A percentile compares a stretch with the other conserved stretches of the same genome.
These are phyloP conservation scores for Lanmaoa pseudosensibilis DNA, from an alignment of 768 basidiomycete species.

Conservation along the genomic window DNA sequence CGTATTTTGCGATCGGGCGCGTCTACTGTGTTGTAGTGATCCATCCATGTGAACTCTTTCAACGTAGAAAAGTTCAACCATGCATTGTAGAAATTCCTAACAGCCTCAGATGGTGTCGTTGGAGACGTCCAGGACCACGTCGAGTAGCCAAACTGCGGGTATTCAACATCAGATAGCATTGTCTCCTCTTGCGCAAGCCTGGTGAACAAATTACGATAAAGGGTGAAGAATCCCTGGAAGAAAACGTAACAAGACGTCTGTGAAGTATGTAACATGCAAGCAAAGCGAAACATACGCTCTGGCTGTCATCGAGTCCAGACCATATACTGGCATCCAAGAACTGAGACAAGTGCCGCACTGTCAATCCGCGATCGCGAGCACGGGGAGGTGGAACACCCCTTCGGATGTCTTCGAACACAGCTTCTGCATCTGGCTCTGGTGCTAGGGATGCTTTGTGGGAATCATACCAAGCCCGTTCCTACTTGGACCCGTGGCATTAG, in stretches of 20 bases:
- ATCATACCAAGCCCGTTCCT: conserved; percentile 99
- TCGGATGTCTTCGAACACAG: conserved; percentile 82
- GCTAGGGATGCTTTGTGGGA: conserved; percentile 78
- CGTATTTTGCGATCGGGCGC: conserved; percentile 85
- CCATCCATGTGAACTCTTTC: conserved; percentile 89
- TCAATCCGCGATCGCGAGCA: conserved; percentile 70
- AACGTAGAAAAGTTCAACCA: conserved; percentile 87
- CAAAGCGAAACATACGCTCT: conserved; percentile 46
- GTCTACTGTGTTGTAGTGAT: conserved; percentile 78
- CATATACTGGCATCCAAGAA: conserved; percentile 80
- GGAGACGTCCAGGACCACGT: conserved; percentile 67
- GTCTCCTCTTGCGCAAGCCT: conserved; percentile 81
- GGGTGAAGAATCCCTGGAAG: conserved; percentile 79
- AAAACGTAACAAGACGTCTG: background rate
- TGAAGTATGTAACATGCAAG: background rate
- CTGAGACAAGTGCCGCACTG: conserved; percentile 73
- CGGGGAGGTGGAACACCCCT: conserved; percentile 59
- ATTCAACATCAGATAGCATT: conserved; percentile 44
- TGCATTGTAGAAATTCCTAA: conserved; percentile 74
- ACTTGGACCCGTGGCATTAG: conserved; percentile 37
- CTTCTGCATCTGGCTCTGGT: conserved; percentile 81
- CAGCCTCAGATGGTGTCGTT: conserved; percentile 49
- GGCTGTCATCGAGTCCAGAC: conserved; percentile 61
- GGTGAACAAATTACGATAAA: conserved; percentile 85
- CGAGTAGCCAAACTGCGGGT: conserved; percentile 82